phyloP scores from a whole-genome alignment of 345 rosid genomes.

The Ceriops zippeliana region DNA sequence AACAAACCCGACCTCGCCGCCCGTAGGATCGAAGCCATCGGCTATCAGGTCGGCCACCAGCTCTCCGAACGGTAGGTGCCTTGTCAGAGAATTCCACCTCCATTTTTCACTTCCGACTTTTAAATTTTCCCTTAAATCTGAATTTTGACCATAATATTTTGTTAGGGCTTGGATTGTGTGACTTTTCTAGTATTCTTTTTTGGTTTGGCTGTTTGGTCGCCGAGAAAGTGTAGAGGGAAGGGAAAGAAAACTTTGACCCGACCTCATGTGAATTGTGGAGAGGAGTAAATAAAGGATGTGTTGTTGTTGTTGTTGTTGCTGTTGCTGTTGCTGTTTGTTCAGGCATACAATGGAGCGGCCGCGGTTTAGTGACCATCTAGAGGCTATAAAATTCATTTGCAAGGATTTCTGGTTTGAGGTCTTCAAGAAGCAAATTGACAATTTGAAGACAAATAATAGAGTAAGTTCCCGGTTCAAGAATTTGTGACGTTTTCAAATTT shows the following conservation, averaged over 20 bases:
- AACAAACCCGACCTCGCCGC: slow-evolving; percentile 91
- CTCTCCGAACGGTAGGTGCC: slow-evolving; percentile 76
- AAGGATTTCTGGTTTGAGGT: slow-evolving; percentile 97
- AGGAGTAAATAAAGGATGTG: neutral
- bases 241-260: neutral
- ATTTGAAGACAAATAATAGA: slow-evolving; percentile 90
- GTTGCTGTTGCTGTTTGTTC: neutral
- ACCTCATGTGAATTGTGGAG: neutral
- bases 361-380: slow-evolving; percentile 81
- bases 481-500: neutral
- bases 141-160: too few relatives aligned
- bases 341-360: slow-evolving; percentile 97
- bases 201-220: slow-evolving; percentile 16
- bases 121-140: too few relatives aligned
- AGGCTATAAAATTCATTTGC: slow-evolving; percentile 97
- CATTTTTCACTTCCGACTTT: neutral
- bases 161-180: neutral
- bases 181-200: neutral
- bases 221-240: slow-evolving; percentile 5
- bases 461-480: slow-evolving; percentile 30
- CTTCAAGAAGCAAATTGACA: slow-evolving; percentile 97
- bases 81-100: too few relatives aligned
- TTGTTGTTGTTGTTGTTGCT: neutral
- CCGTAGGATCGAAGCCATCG: slow-evolving; percentile 95
- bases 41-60: slow-evolving; percentile 99